Evolutionary conservation across 140 eudicot species (phyloP), one percentile per base, ranked within the genome.

Genomic region (Flaveria floridana): DNA sequence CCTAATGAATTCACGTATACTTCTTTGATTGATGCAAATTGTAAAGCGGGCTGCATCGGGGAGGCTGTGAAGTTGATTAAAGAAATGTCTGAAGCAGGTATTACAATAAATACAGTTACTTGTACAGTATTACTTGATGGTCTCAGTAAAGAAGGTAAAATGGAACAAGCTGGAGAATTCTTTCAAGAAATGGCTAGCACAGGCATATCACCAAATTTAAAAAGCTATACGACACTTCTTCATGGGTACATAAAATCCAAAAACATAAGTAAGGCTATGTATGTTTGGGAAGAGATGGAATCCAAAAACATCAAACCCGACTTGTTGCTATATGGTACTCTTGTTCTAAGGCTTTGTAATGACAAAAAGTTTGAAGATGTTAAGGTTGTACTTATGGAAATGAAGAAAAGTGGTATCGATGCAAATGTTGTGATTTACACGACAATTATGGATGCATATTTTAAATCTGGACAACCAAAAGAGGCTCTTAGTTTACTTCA

Each of bases 1-100:
- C 96, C 98, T 2, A 93, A 93, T 80, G 97, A 90, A 64, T 89
- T 81, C 69, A 88, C 98, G 0, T 93, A 87, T 78, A 89, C 97
- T 39, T 93, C 95, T 53, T 71, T 93, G 63, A 73, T 93, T 53
- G 98, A 87, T 79, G 98, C 97, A 21, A 77, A 85, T 61, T 90
- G 84, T 86, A 87, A 93, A 83, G 74, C 67, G 16, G 93, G 97
- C 65, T 70, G 84, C 16, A 44, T 84, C 57, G 79, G 64, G 9
- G 89, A 86, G 72, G 91, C 96, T 66, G 68, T 87, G 69, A 84
- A 85, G 84, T 83, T 93, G 61, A 81, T 85, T 34, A 86, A 83
- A 64, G 98, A 93, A 80, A 93, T 93, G 98, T 67, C 83, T 9
- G 87, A 90, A 55, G 85, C 86, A 65, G 91, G 88, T 81, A 42